phyloP scores from a whole-genome alignment of 1,284 basidiomycete genomes.

The Cutaneotrichosporon curvatum region DNA sequence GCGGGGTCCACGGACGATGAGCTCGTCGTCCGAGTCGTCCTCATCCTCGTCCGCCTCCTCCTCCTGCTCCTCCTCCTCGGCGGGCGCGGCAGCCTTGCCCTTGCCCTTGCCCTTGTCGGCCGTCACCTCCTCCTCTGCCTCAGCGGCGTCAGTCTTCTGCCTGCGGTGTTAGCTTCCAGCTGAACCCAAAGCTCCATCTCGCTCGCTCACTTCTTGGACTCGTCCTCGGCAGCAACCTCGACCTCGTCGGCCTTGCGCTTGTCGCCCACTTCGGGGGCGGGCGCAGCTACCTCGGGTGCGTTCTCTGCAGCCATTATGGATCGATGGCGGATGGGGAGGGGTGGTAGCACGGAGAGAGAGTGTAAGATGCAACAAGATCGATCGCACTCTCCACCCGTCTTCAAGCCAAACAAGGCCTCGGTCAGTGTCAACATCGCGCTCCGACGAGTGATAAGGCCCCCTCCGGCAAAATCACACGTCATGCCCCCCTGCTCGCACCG shows the following conservation, averaged over 20 bases:
- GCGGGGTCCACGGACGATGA: slow-evolving; percentile 27
- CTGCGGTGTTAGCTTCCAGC: slow-evolving; percentile 11
- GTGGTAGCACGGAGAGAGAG: too few species aligned
- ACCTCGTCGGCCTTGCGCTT: slow-evolving; percentile 31
- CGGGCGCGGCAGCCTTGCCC: slow-evolving; percentile 19
- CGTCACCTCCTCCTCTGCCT: slow-evolving; percentile 11
- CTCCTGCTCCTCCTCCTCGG: slow-evolving; percentile 16
- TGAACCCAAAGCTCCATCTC: too few species aligned
- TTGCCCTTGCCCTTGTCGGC: slow-evolving; percentile 24
- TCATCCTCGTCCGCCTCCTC: slow-evolving; percentile 23
- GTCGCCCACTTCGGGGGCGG: slow-evolving; percentile 17
- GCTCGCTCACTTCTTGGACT: slow-evolving; percentile 33
- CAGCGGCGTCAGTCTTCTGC: slow-evolving; percentile 23
- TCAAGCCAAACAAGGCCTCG: too few species aligned
- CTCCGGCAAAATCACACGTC: background rate
- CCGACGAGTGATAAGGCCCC: too few species aligned
- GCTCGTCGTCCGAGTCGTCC: slow-evolving; percentile 24
- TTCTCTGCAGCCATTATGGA: background rate
- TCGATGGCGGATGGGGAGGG: slow-evolving; percentile 1
- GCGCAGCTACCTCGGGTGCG: slow-evolving; percentile 1
- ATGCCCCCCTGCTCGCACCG: background rate
- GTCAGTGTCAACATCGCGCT: too few species aligned
- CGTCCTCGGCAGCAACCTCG: slow-evolving; percentile 10
- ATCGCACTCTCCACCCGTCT: too few species aligned
- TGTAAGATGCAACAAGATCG: too few species aligned